Percentiles rank a stretch among this genome's conserved stretches.
Evolutionary conservation across 139 green algal species (phyloP).

Genomic region (Microglena sp.): DNA sequence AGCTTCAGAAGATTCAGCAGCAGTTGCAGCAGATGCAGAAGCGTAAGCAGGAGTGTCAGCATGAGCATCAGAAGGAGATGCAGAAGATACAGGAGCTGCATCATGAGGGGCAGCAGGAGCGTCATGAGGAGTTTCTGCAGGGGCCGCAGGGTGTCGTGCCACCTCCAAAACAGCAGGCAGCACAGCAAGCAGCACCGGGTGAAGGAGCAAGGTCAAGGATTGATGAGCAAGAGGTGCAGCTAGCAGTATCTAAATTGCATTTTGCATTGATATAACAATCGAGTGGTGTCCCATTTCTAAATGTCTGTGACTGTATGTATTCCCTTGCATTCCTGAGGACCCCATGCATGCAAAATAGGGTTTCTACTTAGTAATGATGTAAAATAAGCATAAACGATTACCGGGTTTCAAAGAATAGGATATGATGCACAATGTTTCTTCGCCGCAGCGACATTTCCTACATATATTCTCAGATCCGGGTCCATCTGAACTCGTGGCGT

Average conservation of each 20-base stretch:
- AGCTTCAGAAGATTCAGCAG: constrained; percentile 4
- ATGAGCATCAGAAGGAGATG: constrained; percentile 1
- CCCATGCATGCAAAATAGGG: too few relatives aligned
- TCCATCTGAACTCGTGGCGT: neutral
- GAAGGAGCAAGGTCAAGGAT: constrained; percentile 2
- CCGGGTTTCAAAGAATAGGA: neutral
- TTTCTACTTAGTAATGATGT: neutral
- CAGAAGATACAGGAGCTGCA: neutral
- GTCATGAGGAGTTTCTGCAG: neutral
- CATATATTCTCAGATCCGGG: neutral
- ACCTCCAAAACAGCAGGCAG: neutral
- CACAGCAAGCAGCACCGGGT: too few relatives aligned
- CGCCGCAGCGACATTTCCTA: neutral
- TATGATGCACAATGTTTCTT: neutral
- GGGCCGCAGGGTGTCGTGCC: neutral
- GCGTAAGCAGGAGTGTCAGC: constrained; percentile 6
- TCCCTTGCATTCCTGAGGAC: too few relatives aligned
- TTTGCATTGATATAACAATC: too few relatives aligned
- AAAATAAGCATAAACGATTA: neutral
- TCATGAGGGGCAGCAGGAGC: neutral
- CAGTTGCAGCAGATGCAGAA: neutral
- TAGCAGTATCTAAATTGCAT: neutral
- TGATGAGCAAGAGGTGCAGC: neutral
- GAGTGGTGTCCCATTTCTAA: too few relatives aligned
- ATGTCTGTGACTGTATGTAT: too few relatives aligned